These are phyloP conservation scores for Talaromyces sp. DNA, from an alignment of 2,329 filamentous ascomycete species.

Conservation along the genomic window DNA sequence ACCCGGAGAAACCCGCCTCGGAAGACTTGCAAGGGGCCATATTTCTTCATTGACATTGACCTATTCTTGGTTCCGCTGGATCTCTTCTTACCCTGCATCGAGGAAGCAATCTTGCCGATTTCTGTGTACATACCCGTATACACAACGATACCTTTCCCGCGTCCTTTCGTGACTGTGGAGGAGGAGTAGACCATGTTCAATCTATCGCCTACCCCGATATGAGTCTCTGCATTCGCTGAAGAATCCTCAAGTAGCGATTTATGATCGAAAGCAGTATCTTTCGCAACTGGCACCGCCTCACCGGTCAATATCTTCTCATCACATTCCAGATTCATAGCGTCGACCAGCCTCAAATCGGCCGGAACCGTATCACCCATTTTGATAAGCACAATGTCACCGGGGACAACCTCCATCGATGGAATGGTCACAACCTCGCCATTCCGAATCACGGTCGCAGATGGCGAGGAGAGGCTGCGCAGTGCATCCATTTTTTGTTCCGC, in stretches of 20 bases:
- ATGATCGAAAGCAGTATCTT: conserved; percentile 42
- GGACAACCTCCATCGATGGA: conserved; percentile 56
- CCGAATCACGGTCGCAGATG: conserved; percentile 55
- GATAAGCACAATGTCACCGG: conserved; percentile 54
- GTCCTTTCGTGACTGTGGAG: conserved; percentile 58
- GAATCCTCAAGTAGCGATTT: conserved; percentile 10
- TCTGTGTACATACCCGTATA: conserved; percentile 61
- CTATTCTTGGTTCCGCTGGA: conserved; percentile 25
- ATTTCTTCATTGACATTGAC: conserved; percentile 47
- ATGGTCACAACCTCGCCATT: conserved; percentile 53
- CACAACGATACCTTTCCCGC: conserved; percentile 57
- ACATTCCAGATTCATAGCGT: conserved; percentile 68
- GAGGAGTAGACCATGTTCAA: conserved; percentile 61
- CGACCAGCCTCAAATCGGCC: conserved; percentile 54
- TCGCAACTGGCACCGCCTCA: conserved; percentile 58
- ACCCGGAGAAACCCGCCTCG: conserved; percentile 50
- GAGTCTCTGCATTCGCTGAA: conserved; percentile 20
- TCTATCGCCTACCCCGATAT: conserved; percentile 54
- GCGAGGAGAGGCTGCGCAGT: conserved; percentile 54
- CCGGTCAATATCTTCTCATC: conserved; percentile 64
- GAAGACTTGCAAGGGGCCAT: conserved; percentile 44
- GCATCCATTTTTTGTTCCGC: conserved; percentile 60
- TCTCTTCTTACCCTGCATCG: conserved; percentile 51
- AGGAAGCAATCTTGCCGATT: conserved; percentile 58
- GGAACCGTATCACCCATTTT: conserved; percentile 58